Conservation (phyloP, 169 alveolate species). For the Plasmodium malariae region DNA sequence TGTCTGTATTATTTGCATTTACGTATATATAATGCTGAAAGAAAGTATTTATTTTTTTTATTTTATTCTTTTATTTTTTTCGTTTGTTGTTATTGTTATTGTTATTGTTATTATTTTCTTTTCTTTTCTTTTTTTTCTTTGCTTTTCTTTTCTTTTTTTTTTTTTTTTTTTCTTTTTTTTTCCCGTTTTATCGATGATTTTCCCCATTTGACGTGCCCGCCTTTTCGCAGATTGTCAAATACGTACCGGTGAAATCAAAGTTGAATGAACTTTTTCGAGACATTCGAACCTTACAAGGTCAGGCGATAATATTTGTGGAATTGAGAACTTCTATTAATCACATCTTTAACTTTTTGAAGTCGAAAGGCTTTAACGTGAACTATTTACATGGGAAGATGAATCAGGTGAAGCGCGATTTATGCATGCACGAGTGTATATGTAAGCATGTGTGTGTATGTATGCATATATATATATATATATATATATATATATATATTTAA, state of each 20-base stretch:
- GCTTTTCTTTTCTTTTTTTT: no score
- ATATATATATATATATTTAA: background rate
- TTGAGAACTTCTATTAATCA: conserved; percentile 40
- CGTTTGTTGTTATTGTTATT: no score
- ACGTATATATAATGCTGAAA: no score
- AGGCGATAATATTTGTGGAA: conserved; percentile 62
- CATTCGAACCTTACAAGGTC: conserved; percentile 32
- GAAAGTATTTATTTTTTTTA: no score
- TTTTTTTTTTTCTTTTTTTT: no score
- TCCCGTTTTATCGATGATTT: no score
- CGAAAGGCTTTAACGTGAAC: conserved; percentile 43
- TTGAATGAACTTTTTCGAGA: conserved; percentile 34
- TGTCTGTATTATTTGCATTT: background rate
- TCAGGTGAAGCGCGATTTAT: conserved; percentile 2
- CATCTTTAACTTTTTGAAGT: conserved; percentile 22
- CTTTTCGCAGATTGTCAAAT: conserved; percentile 29
- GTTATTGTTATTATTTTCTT: no score
- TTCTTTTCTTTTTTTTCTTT: no score
- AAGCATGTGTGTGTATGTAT: background rate
- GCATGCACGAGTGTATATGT: background rate
- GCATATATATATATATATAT: background rate
- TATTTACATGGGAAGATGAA: conserved; percentile 59
- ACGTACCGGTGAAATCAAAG: conserved; percentile 39
- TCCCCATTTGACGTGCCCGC: no score
- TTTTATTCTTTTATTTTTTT: no score